Evolutionary conservation across 208 protist genomes (phyloP).

Genomic region (Borovskyia barvae): DNA sequence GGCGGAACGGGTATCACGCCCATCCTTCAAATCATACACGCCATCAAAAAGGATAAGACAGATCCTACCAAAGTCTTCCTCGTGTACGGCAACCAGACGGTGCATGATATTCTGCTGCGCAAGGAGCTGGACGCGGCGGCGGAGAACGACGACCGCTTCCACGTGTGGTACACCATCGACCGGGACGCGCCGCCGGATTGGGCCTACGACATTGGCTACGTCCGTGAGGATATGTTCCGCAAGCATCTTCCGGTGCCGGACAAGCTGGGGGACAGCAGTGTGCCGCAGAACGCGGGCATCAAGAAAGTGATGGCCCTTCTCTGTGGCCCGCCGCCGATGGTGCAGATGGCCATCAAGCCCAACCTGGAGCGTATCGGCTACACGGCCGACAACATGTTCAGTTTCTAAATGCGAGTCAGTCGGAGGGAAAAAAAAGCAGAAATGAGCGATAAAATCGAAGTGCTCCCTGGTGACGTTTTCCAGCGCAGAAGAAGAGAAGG

Average conservation of each 20-base stretch:
- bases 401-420: slow-evolving; percentile 58
- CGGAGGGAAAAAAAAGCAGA: too few relatives aligned
- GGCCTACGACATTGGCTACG: slow-evolving; percentile 66
- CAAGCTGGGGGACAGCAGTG: slow-evolving; percentile 18
- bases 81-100: slow-evolving; percentile 87
- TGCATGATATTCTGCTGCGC: slow-evolving; percentile 91
- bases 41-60: slow-evolving; percentile 61
- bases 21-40: slow-evolving; percentile 88
- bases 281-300: slow-evolving; percentile 33
- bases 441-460: too few relatives aligned
- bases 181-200: slow-evolving; percentile 40
- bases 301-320: slow-evolving; percentile 62
- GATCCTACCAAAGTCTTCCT: slow-evolving; percentile 86
- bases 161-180: slow-evolving; percentile 86
- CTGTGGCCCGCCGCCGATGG: slow-evolving; percentile 88
- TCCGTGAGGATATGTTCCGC: slow-evolving; percentile 76
- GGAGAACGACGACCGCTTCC: slow-evolving; percentile 40
- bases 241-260: slow-evolving; percentile 51
- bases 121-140: slow-evolving; percentile 76
- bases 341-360: slow-evolving; percentile 80
- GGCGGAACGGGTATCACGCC: slow-evolving; percentile 93
- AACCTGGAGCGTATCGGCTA: slow-evolving; percentile 80
- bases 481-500: neutral
- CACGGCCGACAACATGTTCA: slow-evolving; percentile 56
- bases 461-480: too few relatives aligned